Percentiles rank a stretch among this genome's conserved stretches.
Conservation (phyloP, 257 asterid species). For the Nicotiana obtusifolia region DNA sequence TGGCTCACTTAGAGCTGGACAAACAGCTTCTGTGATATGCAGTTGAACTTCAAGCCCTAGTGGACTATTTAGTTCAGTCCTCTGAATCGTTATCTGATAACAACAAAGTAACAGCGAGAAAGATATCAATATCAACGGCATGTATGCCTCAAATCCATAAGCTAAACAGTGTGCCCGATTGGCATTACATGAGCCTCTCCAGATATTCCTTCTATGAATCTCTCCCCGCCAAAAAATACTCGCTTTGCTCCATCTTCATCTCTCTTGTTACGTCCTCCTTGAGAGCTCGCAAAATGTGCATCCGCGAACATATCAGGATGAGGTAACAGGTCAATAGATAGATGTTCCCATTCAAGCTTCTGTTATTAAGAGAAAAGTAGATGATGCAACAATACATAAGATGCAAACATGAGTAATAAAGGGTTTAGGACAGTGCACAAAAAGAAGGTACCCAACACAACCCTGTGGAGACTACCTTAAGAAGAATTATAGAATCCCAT, state of each 20-base stretch:
- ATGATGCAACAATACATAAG: neutral
- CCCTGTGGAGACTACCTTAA: neutral
- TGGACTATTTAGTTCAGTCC: constrained; percentile 82
- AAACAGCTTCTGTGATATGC: constrained; percentile 83
- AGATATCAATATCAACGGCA: neutral
- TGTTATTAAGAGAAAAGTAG: constrained; percentile 29
- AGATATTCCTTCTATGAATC: constrained; percentile 90
- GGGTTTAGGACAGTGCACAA: neutral
- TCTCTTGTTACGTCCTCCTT: constrained; percentile 57
- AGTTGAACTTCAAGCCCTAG: constrained; percentile 90
- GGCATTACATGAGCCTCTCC: constrained; percentile 91
- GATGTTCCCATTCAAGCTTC: constrained; percentile 96
- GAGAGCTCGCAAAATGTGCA: constrained; percentile 45
- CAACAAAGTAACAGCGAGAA: neutral
- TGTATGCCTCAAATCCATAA: neutral
- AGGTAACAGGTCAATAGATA: constrained; percentile 92
- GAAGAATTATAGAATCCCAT: neutral
- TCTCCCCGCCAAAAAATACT: constrained; percentile 95
- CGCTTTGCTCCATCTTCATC: constrained; percentile 99
- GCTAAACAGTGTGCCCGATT: neutral
- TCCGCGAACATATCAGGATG: constrained; percentile 97
- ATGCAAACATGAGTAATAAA: neutral
- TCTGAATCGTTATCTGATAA: constrained; percentile 86
- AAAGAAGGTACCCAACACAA: neutral
- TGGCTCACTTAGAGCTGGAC: constrained; percentile 99